Percentiles rank a stretch among this genome's conserved stretches.
Conservation (phyloP, 2,329 filamentous ascomycete species). For the Onygenales sp. region DNA sequence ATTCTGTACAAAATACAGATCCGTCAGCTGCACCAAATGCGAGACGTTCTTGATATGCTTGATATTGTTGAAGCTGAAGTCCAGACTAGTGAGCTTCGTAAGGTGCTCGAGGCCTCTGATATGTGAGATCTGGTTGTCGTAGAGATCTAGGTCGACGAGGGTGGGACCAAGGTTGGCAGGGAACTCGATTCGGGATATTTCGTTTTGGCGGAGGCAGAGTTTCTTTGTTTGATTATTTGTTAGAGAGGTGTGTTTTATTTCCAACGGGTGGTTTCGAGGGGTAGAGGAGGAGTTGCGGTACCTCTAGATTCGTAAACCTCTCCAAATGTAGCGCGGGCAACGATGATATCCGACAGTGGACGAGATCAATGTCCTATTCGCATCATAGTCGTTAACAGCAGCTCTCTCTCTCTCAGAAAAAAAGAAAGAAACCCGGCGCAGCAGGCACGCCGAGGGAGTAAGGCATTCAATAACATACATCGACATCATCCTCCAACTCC, state of each 20-base stretch:
- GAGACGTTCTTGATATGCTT: slow-evolving; percentile 90
- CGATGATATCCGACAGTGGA: slow-evolving; percentile 75
- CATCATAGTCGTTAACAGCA: slow-evolving; percentile 17
- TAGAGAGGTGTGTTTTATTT: neutral
- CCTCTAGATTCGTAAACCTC: slow-evolving; percentile 65
- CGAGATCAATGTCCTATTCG: slow-evolving; percentile 68
- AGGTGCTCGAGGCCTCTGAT: slow-evolving; percentile 75
- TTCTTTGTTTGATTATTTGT: slow-evolving; percentile 32
- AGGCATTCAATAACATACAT: slow-evolving; percentile 37
- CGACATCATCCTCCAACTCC: slow-evolving; percentile 45
- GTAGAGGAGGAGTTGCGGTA: slow-evolving; percentile 16
- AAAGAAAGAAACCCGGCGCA: too few species aligned
- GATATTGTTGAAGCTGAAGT: slow-evolving; percentile 98
- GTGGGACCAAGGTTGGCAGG: slow-evolving; percentile 56
- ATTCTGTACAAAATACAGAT: slow-evolving; percentile 90
- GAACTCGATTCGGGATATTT: slow-evolving; percentile 70
- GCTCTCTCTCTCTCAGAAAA: neutral
- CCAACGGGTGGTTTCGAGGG: neutral
- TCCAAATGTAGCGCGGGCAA: slow-evolving; percentile 71
- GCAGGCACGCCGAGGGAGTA: neutral
- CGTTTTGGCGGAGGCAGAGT: slow-evolving; percentile 87
- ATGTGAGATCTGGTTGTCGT: slow-evolving; percentile 89
- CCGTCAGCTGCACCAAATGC: slow-evolving; percentile 66
- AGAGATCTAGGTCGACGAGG: slow-evolving; percentile 80
- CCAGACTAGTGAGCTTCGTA: slow-evolving; percentile 64